Percentiles rank a stretch among this genome's conserved stretches.
Conservation (phyloP, 176 grass and related monocot genomes). For the Phyllostachys edulis region DNA sequence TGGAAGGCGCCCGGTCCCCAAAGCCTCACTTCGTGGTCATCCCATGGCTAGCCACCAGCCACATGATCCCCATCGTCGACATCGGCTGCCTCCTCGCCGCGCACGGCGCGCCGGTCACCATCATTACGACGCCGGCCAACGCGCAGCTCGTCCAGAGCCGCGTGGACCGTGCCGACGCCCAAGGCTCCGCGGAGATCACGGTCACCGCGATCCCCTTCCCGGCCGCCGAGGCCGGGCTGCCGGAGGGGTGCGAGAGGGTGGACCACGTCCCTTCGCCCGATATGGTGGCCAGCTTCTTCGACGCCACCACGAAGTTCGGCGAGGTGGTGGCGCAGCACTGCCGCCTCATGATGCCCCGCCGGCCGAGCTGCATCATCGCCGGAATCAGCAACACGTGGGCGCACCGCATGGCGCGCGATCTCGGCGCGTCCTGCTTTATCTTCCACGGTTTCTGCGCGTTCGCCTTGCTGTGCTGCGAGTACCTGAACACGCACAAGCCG, state of each 20-base stretch:
- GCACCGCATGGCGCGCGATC: constrained; percentile 32
- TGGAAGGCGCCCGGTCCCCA: neutral
- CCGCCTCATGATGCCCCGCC: neutral
- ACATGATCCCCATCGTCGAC: constrained; percentile 61
- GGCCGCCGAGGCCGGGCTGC: constrained; percentile 39
- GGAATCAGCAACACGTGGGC: constrained; percentile 61
- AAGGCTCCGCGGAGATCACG: neutral
- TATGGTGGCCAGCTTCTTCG: constrained; percentile 34
- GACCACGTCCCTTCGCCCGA: constrained; percentile 13
- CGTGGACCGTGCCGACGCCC: constrained; percentile 26
- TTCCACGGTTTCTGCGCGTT: constrained; percentile 59
- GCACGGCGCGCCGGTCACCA: constrained; percentile 46
- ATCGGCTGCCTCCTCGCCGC: constrained; percentile 52
- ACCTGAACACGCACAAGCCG: constrained; percentile 38
- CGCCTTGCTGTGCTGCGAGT: constrained; percentile 36
- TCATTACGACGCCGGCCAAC: constrained; percentile 53
- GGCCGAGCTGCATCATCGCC: constrained; percentile 48
- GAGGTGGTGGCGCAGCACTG: constrained; percentile 38
- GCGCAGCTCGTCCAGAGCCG: constrained; percentile 36
- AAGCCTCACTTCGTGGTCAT: constrained; percentile 53
- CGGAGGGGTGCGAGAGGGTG: constrained; percentile 48
- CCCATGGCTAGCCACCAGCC: constrained; percentile 49
- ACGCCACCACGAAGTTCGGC: constrained; percentile 23
- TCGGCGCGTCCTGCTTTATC: constrained; percentile 40
- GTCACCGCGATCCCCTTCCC: constrained; percentile 43